Evolutionary conservation across 2,329 filamentous ascomycete genomes (phyloP).

Genomic region (Apiospora marii): DNA sequence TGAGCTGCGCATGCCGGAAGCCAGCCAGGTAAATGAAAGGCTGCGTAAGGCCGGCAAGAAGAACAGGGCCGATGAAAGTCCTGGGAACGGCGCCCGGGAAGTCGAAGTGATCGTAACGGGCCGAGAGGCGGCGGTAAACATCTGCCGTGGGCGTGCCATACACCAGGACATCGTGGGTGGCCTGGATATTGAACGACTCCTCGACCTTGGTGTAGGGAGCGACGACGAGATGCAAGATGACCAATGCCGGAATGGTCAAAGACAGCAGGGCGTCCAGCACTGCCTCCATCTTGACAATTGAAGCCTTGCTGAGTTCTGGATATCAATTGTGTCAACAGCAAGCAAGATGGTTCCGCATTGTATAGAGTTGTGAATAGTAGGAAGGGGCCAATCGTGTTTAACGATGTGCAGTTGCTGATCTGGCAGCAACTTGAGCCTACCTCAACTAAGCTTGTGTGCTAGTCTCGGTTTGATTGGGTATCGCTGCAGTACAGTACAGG

Average conservation of each 20-base stretch:
- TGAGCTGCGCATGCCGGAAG: conserved; percentile 63
- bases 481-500: not conserved
- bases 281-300: conserved; percentile 23
- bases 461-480: not conserved
- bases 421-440: not conserved
- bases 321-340: not conserved
- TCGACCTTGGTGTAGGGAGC: conserved; percentile 97
- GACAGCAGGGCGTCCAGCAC: conserved; percentile 56
- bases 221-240: conserved; percentile 73
- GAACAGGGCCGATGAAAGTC: conserved; percentile 83
- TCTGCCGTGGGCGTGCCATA: conserved; percentile 76
- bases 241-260: conserved; percentile 66
- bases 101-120: conserved; percentile 84
- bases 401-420: not conserved
- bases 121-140: conserved; percentile 59
- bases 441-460: not conserved
- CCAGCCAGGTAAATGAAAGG: conserved; percentile 67
- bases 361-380: not conserved
- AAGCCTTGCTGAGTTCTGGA: not conserved
- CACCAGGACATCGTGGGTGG: conserved; percentile 85
- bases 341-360: not conserved
- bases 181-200: conserved; percentile 97
- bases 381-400: not conserved
- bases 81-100: conserved; percentile 93
- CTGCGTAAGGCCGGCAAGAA: conserved; percentile 76